Evolutionary conservation across 2,329 filamentous ascomycete species (phyloP).

Genomic region (Hymenoscyphus fraxineus): DNA sequence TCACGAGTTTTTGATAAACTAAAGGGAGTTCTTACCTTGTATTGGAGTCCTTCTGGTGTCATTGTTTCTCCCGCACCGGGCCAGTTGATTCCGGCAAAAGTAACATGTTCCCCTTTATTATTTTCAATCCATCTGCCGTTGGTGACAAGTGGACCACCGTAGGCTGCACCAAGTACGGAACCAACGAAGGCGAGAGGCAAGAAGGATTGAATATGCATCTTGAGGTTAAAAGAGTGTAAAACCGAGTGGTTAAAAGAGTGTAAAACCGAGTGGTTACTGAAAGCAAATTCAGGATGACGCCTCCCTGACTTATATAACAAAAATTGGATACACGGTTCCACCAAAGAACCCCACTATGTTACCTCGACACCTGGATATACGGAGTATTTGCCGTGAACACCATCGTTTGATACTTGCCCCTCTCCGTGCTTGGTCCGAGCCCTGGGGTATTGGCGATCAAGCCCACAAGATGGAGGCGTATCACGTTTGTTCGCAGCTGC

Average conservation of each 20-base stretch:
- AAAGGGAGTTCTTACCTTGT: conserved; percentile 31
- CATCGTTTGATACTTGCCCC: not conserved
- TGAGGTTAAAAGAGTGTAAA: not conserved
- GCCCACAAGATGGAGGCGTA: no score
- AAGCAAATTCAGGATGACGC: not conserved
- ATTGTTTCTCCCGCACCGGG: conserved; percentile 58
- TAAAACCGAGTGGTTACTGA: not conserved
- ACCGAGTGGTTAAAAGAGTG: not conserved
- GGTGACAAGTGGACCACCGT: conserved; percentile 29
- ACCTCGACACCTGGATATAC: not conserved
- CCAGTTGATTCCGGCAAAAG: conserved; percentile 59
- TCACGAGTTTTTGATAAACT: not conserved
- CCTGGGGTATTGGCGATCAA: no score
- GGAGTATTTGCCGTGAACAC: not conserved
- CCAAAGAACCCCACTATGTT: not conserved
- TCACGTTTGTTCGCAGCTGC: no score
- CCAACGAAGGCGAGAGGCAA: not conserved
- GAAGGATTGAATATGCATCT: conserved; percentile 4
- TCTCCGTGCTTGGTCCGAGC: not conserved
- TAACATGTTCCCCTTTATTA: conserved; percentile 39
- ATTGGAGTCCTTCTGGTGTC: conserved; percentile 61
- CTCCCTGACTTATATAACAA: not conserved
- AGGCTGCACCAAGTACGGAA: conserved; percentile 10
- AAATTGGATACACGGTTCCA: no score
- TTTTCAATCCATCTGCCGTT: conserved; percentile 40